Evolutionary conservation across 805 yeast genomes (phyloP).

Genomic region (Yarrowia deformans): DNA sequence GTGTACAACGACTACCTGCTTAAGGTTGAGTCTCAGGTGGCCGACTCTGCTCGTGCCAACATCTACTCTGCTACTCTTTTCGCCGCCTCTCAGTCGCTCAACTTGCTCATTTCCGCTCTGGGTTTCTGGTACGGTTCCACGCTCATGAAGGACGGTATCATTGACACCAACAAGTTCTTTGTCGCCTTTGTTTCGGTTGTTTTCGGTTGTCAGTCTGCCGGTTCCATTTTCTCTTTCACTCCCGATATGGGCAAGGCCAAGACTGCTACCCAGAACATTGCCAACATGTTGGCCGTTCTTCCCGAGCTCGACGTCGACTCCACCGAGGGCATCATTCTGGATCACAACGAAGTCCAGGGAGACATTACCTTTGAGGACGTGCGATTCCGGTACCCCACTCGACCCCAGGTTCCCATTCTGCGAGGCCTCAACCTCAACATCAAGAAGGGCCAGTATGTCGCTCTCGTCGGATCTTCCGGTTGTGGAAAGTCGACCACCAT

Average conservation of each 20-base stretch:
- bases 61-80: slow-evolving; percentile 50
- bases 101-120: slow-evolving; percentile 54
- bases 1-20: slow-evolving; percentile 49
- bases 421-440: slow-evolving; percentile 59
- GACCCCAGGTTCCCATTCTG: slow-evolving; percentile 61
- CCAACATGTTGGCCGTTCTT: slow-evolving; percentile 48
- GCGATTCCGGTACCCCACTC: slow-evolving; percentile 68
- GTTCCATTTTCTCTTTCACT: slow-evolving; percentile 52
- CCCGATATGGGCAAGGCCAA: slow-evolving; percentile 56
- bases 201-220: slow-evolving; percentile 56
- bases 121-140: slow-evolving; percentile 56
- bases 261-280: slow-evolving; percentile 50
- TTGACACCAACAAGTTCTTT: slow-evolving; percentile 50
- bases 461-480: slow-evolving; percentile 72
- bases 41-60: slow-evolving; percentile 46
- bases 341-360: slow-evolving; percentile 54
- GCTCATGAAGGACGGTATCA: slow-evolving; percentile 48
- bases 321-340: slow-evolving; percentile 47
- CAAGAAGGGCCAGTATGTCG: slow-evolving; percentile 61
- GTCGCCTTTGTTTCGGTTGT: slow-evolving; percentile 53
- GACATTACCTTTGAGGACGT: slow-evolving; percentile 63
- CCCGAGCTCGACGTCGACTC: slow-evolving; percentile 50
- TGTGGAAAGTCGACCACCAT: slow-evolving; percentile 69
- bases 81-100: slow-evolving; percentile 53
- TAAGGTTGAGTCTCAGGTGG: slow-evolving; percentile 48